These are phyloP conservation scores for Ceratocystis smalleyi DNA, from an alignment of 2,329 filamentous ascomycete species.

Conservation along the genomic window DNA sequence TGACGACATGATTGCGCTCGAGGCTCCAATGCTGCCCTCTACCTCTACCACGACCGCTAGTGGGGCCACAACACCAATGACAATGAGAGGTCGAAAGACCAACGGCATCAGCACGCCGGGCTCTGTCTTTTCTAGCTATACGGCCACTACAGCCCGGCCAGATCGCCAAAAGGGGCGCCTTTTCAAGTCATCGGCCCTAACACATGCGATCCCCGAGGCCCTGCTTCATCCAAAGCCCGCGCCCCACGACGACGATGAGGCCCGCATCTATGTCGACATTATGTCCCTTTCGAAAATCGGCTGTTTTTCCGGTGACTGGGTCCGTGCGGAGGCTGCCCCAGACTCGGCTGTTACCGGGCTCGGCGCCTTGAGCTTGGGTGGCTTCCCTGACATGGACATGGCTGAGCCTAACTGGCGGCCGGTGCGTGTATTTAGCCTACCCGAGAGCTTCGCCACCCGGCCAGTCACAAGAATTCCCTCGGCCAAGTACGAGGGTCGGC, in stretches of 20 bases:
- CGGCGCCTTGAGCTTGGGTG: conserved; percentile 51
- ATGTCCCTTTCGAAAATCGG: conserved; percentile 74
- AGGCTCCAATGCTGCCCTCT: conserved; percentile 62
- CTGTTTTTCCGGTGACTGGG: conserved; percentile 97
- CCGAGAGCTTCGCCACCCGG: conserved; percentile 53
- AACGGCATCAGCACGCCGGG: conserved; percentile 70
- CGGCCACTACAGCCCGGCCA: conserved; percentile 62
- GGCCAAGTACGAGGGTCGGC: conserved; percentile 35
- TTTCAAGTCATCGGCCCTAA: conserved; percentile 68
- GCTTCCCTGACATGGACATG: conserved; percentile 38
- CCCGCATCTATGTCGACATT: conserved; percentile 80
- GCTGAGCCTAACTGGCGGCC: conserved; percentile 59
- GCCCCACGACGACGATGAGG: conserved; percentile 67
- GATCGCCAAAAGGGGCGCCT: conserved; percentile 59
- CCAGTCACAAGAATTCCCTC: conserved; percentile 46
- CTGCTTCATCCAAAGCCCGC: conserved; percentile 70
- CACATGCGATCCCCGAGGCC: conserved; percentile 56
- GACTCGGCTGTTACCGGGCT: conserved; percentile 55
- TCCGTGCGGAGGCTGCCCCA: conserved; percentile 61
- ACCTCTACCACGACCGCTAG: conserved; percentile 52
- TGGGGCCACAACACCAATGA: conserved; percentile 65
- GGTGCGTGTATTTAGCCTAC: conserved; percentile 75
- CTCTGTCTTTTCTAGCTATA: conserved; percentile 80
- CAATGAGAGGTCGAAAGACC: conserved; percentile 50
- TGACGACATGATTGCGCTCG: conserved; percentile 85